Base-by-base conservation (phyloP, 2,329 filamentous ascomycete genomes). In the Alternaria solani region DNA sequence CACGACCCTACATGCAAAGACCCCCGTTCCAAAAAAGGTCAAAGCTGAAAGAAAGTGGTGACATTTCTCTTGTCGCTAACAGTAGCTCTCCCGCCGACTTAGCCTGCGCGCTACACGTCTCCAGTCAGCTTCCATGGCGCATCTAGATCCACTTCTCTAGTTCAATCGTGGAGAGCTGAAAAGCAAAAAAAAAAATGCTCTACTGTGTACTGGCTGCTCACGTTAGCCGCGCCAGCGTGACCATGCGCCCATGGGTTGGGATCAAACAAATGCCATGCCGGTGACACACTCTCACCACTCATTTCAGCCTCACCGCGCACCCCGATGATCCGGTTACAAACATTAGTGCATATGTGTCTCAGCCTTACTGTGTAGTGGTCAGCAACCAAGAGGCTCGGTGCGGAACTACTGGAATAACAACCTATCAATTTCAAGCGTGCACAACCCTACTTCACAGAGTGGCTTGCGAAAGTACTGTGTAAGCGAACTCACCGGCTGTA, bases 131-230 rank as follows among this genome's bases (percentile, higher is more conserved):
- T 20, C 30, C 25, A 30, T 48, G 46, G 46, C 46, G 46, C 46
- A 8, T 48, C 46, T 36, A 48, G 46, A 48, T 36, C 46, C 46
- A 36, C 46, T 36, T 36, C 18, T 20, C 18, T 48, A 48, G 46
- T 14, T 25, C 43, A 53, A 53, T 28, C 51, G 51, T 53, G 51
- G 51, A 53, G 51, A 53, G 51, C 51, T 53, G 51, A 43, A 53
- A 42, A 30, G 30, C 6, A 32, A 34, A 53, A 42, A 30, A 30
- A 1, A 32, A 34, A 30, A 53, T 30, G 28, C 28, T 30, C 28
- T 30, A 30, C 28, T 30, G 9, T 30, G 9, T 30, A 30, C 28
- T 30, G 9, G 28, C 28, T 30, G 28, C 28, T 30, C 8, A 30
- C 28, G 28, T 30, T 30, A 12, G 28, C 28, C 28, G 28, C 23